These are phyloP conservation scores for Hanseniaspora hatyaiensis DNA, from an alignment of 805 yeast genomes.

Conservation along the genomic window DNA sequence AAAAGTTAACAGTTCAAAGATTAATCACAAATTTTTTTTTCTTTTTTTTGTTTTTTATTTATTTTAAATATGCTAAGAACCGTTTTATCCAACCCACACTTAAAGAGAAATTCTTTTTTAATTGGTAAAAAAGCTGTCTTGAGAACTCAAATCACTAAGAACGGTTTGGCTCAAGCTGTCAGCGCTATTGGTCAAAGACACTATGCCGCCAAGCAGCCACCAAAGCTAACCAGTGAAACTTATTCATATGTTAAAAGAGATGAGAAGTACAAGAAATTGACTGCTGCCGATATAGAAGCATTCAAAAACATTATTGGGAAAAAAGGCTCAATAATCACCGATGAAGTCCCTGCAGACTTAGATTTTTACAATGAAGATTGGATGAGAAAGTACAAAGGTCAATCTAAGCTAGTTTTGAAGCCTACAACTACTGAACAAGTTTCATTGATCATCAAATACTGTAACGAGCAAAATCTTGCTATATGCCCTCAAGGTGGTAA, in stretches of 20 bases:
- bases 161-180: not conserved
- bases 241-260: conserved; percentile 50
- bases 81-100: not conserved
- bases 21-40: not conserved
- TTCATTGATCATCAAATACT: conserved; percentile 61
- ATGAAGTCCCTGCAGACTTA: conserved; percentile 44
- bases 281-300: conserved; percentile 43
- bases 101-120: too few relatives aligned
- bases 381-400: conserved; percentile 91
- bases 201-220: conserved; percentile 20
- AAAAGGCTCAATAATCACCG: conserved; percentile 27
- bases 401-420: conserved; percentile 63
- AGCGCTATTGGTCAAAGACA: too few relatives aligned
- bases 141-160: too few relatives aligned
- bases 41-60: too few relatives aligned
- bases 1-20: too few relatives aligned
- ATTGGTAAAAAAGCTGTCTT: too few relatives aligned
- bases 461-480: conserved; percentile 66
- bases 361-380: conserved; percentile 74
- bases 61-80: conserved; percentile 1
- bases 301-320: conserved; percentile 51
- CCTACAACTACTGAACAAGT: conserved; percentile 76
- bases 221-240: conserved; percentile 52
- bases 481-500: conserved; percentile 96
- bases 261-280: conserved; percentile 40